phyloP scores from a whole-genome alignment of 129 eudicot genomes.

The Dittrichia graveolens region DNA sequence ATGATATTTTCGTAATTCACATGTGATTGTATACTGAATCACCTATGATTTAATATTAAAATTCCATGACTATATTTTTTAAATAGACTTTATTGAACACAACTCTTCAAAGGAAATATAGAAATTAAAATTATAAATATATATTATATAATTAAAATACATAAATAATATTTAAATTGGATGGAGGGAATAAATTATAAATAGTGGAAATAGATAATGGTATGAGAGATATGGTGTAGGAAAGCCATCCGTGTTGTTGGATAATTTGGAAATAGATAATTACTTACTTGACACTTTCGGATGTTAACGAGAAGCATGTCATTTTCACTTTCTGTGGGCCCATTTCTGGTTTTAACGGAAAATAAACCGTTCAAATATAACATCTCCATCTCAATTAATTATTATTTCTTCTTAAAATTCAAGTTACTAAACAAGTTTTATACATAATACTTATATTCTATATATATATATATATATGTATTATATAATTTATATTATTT shows the following conservation, averaged over 20 bases:
- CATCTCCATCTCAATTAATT: no score
- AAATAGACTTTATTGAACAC: no score
- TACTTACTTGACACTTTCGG: constrained; percentile 8
- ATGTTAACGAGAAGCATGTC: constrained; percentile 15
- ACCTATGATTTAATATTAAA: no score
- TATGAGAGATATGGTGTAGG: constrained; percentile 25
- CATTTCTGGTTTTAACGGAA: not conserved
- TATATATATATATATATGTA: no score
- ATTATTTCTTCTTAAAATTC: no score
- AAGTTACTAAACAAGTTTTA: no score
- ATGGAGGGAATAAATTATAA: constrained; percentile 12
- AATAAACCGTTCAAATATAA: no score
- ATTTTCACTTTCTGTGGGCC: constrained; percentile 13
- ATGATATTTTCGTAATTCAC: no score
- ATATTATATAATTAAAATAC: not conserved
- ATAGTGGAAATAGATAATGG: constrained; percentile 29
- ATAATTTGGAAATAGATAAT: constrained; percentile 26
- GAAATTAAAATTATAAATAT: not conserved
- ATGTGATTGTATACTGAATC: no score
- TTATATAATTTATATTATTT: no score
- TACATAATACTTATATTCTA: no score
- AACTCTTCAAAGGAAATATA: not conserved
- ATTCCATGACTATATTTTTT: no score
- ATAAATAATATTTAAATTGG: not conserved
- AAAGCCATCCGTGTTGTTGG: constrained; percentile 31